Percentiles rank a stretch among this genome's conserved stretches.
Conservation (phyloP, 2,329 filamentous ascomycete species). For the Capronia epimyces region DNA sequence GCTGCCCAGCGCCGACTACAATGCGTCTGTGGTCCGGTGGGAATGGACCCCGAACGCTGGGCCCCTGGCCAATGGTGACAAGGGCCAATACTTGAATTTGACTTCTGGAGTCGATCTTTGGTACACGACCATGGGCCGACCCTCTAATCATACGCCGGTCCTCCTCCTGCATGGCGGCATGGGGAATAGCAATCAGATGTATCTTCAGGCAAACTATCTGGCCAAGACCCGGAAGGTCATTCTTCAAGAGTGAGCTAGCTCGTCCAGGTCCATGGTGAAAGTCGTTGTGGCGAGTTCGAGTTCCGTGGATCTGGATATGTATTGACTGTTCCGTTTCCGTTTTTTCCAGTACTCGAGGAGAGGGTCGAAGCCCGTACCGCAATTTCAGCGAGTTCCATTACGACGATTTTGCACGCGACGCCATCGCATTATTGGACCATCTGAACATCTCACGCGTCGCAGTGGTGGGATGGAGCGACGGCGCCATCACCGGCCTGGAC, state of each 20-base stretch:
- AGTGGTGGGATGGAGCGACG: slow-evolving; percentile 17
- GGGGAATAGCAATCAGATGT: slow-evolving; percentile 17
- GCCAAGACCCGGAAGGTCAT: slow-evolving; percentile 10
- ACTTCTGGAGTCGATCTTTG: slow-evolving; percentile 19
- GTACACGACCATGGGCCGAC: slow-evolving; percentile 11
- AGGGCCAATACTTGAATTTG: slow-evolving; percentile 11
- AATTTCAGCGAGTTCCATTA: slow-evolving; percentile 12
- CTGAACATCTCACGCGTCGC: slow-evolving; percentile 11
- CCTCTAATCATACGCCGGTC: slow-evolving; percentile 8
- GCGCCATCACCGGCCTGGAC: slow-evolving; percentile 19
- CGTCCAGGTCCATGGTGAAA: not conserved
- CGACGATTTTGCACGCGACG: slow-evolving; percentile 16
- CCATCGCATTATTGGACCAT: slow-evolving; percentile 13
- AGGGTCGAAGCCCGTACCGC: slow-evolving; percentile 14
- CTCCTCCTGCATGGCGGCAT: slow-evolving; percentile 12
- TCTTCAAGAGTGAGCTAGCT: slow-evolving; percentile 14
- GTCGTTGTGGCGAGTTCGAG: too few relatives aligned
- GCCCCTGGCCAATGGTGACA: slow-evolving; percentile 12
- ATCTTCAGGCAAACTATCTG: slow-evolving; percentile 11
- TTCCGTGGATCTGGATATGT: too few relatives aligned
- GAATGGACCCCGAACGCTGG: slow-evolving; percentile 8
- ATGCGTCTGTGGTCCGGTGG: slow-evolving; percentile 11
- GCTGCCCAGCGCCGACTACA: slow-evolving; percentile 1
- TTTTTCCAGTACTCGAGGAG: slow-evolving; percentile 7
- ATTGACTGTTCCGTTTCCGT: not conserved